Conservation (phyloP, 106 monocot genomes). For the Phalaenopsis aphrodite region DNA sequence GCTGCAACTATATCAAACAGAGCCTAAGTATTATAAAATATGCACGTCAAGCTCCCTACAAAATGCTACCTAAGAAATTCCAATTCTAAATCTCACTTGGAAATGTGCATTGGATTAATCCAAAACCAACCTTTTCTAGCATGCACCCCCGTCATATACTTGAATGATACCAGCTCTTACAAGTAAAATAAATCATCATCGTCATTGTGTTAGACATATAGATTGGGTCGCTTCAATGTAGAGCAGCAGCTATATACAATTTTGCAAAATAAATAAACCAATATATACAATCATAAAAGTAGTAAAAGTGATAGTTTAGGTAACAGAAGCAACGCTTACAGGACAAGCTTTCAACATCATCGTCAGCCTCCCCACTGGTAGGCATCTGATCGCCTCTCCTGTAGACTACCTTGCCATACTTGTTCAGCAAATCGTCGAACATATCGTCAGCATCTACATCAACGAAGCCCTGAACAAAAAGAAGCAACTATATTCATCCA, state of each 20-base stretch:
- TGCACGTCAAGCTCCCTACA: not conserved
- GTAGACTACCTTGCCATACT: constrained; percentile 92
- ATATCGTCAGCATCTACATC: constrained; percentile 50
- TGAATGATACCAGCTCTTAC: not conserved
- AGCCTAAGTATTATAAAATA: no score
- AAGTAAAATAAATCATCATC: no score
- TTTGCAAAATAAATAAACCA: no score
- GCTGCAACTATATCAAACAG: no score
- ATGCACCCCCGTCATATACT: not conserved
- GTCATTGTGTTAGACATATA: no score
- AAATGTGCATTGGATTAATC: not conserved
- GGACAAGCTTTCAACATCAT: constrained; percentile 82
- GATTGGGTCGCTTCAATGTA: no score
- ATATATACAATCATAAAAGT: no score
- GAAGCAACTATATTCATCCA: not conserved
- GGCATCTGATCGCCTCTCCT: constrained; percentile 33
- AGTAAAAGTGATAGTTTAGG: not conserved
- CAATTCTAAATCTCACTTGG: not conserved
- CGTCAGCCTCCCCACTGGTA: constrained; percentile 55
- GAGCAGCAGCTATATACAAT: no score
- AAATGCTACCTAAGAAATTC: not conserved
- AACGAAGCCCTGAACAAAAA: constrained; percentile 10
- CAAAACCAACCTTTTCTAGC: not conserved
- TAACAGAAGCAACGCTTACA: constrained; percentile 30
- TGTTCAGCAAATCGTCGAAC: constrained; percentile 74